Evolutionary conservation across 2,329 filamentous ascomycete genomes (phyloP).

Genomic region (Penicillium sp.): DNA sequence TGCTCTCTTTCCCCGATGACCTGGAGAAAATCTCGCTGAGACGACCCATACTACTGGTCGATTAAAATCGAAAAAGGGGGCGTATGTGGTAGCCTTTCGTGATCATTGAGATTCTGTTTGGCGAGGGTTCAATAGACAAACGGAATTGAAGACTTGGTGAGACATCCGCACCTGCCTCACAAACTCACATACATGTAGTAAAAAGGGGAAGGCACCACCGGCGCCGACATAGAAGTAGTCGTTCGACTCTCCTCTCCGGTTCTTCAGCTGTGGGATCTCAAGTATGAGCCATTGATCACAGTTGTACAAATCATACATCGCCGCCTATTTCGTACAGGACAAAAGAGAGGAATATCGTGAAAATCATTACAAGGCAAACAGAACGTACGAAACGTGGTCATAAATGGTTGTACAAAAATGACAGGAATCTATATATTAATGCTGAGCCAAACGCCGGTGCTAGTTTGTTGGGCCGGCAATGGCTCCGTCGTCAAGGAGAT

Average conservation of each 20-base stretch:
- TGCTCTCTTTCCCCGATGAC: slow-evolving; percentile 14
- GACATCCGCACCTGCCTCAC: slow-evolving; percentile 10
- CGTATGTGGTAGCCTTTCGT: not conserved
- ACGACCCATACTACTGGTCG: slow-evolving; percentile 19
- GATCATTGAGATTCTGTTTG: not conserved
- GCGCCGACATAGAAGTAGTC: not conserved
- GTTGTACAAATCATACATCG: slow-evolving; percentile 15
- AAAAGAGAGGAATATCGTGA: slow-evolving; percentile 7
- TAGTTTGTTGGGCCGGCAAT: slow-evolving; percentile 16
- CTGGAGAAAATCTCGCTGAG: slow-evolving; percentile 19
- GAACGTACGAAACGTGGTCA: not conserved
- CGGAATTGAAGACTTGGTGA: not conserved
- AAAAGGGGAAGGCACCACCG: slow-evolving; percentile 1
- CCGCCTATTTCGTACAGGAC: slow-evolving; percentile 10
- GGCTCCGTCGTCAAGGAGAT: slow-evolving; percentile 10
- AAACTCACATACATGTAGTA: not conserved
- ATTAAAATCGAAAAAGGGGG: not conserved
- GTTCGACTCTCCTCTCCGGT: not conserved
- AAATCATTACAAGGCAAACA: not conserved
- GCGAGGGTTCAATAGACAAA: not conserved
- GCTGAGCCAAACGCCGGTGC: slow-evolving; percentile 31
- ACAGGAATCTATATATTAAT: slow-evolving; percentile 38
- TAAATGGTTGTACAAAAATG: slow-evolving; percentile 19
- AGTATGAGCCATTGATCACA: not conserved
- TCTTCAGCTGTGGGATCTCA: not conserved